A percentile compares a stretch with the other conserved stretches of the same genome.
phyloP scores from a whole-genome alignment of 306 rosid species.

The Vigna nakashimae region DNA sequence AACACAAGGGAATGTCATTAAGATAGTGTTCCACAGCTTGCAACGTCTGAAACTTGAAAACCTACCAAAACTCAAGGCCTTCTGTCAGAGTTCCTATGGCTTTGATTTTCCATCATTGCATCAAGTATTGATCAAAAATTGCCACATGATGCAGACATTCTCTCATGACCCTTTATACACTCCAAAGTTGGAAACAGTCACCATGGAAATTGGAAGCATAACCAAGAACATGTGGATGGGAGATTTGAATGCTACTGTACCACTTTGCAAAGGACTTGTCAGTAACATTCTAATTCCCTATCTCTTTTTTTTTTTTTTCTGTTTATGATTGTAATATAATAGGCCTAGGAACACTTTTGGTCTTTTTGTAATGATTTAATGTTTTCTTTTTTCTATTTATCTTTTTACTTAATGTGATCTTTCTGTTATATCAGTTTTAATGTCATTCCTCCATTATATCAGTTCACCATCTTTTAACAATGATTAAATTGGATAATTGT shows the following conservation, averaged over 20 bases:
- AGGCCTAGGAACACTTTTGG: no score
- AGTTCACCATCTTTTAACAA: no score
- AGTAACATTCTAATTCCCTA: not conserved
- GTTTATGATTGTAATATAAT: no score
- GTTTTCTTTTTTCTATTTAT: no score
- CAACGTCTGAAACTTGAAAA: not conserved
- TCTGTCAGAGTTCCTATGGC: not conserved
- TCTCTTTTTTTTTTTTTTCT: no score
- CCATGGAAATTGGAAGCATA: not conserved
- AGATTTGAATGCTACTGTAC: not conserved
- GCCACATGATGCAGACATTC: not conserved
- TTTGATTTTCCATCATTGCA: not conserved
- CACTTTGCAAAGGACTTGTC: not conserved
- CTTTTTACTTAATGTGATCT: no score
- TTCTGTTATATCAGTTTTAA: no score
- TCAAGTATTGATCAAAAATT: not conserved
- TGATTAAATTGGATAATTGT: not conserved
- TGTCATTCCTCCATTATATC: no score
- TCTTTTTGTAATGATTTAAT: no score
- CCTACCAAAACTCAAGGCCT: conserved; percentile 1
- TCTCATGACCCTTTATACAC: not conserved
- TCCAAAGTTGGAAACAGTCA: conserved; percentile 5
- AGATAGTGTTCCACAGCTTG: not conserved
- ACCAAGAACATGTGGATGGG: conserved; percentile 4
- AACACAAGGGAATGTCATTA: not conserved